Evolutionary conservation across 768 basidiomycete species (phyloP).

Genomic region (Serpula lacrymans): DNA sequence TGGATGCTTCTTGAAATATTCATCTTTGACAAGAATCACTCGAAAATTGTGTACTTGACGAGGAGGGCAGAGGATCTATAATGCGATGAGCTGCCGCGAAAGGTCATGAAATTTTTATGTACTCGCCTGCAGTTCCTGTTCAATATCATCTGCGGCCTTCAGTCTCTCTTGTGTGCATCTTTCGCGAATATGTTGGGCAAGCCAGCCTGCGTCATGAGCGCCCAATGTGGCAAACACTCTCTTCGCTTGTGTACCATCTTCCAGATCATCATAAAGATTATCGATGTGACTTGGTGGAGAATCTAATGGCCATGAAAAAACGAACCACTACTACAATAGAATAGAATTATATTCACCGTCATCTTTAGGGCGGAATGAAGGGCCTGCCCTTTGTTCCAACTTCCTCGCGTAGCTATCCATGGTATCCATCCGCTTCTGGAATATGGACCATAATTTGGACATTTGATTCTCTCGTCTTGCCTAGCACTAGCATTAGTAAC

Average conservation of each 20-base stretch:
- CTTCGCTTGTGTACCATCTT: conserved; percentile 48
- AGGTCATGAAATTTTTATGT: not conserved
- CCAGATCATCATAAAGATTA: conserved; percentile 60
- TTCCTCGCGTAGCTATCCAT: conserved; percentile 64
- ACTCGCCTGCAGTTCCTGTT: conserved; percentile 69
- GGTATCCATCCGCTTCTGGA: conserved; percentile 51
- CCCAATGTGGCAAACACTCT: conserved; percentile 39
- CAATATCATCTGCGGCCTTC: conserved; percentile 55
- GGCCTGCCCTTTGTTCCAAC: conserved; percentile 54
- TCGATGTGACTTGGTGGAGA: conserved; percentile 45
- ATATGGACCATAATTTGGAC: conserved; percentile 51
- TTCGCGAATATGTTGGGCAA: conserved; percentile 51
- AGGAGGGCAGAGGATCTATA: conserved; percentile 60
- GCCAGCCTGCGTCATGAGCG: conserved; percentile 55
- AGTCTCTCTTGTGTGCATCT: conserved; percentile 49
- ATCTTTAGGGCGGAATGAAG: conserved; percentile 35
- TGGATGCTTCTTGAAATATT: conserved; percentile 47
- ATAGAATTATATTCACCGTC: conserved; percentile 36
- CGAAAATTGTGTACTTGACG: conserved; percentile 76
- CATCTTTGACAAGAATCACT: conserved; percentile 66
- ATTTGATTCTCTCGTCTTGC: conserved; percentile 55
- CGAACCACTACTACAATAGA: not conserved
- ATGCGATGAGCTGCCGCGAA: conserved; percentile 2
- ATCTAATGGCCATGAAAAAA: not conserved
- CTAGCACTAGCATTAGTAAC: conserved; percentile 33